Percentiles rank a stretch among this genome's conserved stretches.
phyloP scores from a whole-genome alignment of 768 basidiomycete species.

The Boletus reticuloceps region DNA sequence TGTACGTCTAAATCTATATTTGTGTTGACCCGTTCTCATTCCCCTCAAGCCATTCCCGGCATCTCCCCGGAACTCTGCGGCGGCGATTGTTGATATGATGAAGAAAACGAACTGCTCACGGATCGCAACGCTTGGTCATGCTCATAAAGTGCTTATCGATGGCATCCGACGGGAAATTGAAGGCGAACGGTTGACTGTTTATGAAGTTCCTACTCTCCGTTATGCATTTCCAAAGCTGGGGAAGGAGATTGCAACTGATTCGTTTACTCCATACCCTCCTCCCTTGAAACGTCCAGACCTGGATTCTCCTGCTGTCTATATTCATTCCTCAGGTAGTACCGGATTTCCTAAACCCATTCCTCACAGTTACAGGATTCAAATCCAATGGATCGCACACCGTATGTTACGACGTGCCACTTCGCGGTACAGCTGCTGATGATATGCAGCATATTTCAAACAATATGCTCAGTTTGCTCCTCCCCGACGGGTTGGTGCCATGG shows the following conservation, averaged over 20 bases:
- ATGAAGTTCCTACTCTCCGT: constrained; percentile 19
- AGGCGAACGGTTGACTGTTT: constrained; percentile 1
- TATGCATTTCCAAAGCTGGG: constrained; percentile 43
- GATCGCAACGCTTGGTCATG: constrained; percentile 18
- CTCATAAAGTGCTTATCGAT: constrained; percentile 17
- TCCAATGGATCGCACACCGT: constrained; percentile 38
- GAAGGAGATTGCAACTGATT: constrained; percentile 22
- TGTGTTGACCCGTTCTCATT: constrained; percentile 25
- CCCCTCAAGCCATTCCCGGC: constrained; percentile 33
- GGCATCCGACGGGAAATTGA: background rate
- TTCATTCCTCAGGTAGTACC: constrained; percentile 51
- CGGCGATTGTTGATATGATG: constrained; percentile 33
- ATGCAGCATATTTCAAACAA: constrained; percentile 1
- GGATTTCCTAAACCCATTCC: constrained; percentile 49
- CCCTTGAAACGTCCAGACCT: constrained; percentile 13
- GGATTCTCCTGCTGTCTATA: constrained; percentile 40
- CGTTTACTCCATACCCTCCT: constrained; percentile 18
- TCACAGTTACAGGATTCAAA: constrained; percentile 32
- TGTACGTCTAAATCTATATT: constrained; percentile 25
- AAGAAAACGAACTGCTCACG: constrained; percentile 17
- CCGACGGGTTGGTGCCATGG: constrained; percentile 21
- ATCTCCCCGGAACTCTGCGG: constrained; percentile 41
- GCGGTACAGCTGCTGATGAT: background rate
- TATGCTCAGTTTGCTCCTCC: constrained; percentile 9
- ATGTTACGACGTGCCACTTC: constrained; percentile 3